Conservation (phyloP, 2,329 filamentous ascomycete genomes). For the Apiospora koreana region DNA sequence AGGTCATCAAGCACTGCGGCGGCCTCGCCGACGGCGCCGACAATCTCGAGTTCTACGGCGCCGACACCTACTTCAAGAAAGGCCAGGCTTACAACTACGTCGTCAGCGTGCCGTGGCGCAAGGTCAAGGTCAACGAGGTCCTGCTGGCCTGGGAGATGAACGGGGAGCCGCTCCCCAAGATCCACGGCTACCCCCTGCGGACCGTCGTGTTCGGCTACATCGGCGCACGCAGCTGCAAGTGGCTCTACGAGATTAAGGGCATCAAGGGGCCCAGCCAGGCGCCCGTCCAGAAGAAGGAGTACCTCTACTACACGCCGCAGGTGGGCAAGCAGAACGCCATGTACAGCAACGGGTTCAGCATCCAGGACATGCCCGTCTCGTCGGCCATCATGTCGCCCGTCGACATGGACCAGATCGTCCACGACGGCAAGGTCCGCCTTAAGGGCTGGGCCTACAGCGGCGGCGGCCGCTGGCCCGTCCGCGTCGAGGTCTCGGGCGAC, state of each 20-base stretch:
- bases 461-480: conserved; percentile 59
- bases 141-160: conserved; percentile 75
- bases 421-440: conserved; percentile 58
- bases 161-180: conserved; percentile 60
- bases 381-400: conserved; percentile 66
- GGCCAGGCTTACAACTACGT: conserved; percentile 66
- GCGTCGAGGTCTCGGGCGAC: conserved; percentile 64
- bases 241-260: conserved; percentile 64
- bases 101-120: conserved; percentile 66
- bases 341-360: conserved; percentile 62
- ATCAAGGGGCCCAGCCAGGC: conserved; percentile 57
- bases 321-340: conserved; percentile 66
- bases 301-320: conserved; percentile 70
- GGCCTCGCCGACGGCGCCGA: conserved; percentile 55
- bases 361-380: conserved; percentile 72
- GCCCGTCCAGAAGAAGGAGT: conserved; percentile 66
- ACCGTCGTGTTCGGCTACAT: conserved; percentile 67
- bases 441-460: conserved; percentile 62
- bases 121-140: conserved; percentile 68
- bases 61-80: conserved; percentile 74
- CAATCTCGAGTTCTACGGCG: conserved; percentile 69
- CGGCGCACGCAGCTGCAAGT: conserved; percentile 64
- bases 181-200: conserved; percentile 67
- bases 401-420: conserved; percentile 61
- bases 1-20: conserved; percentile 70